Evolutionary conservation across 2,329 filamentous ascomycete genomes (phyloP).

Genomic region (Penicillium sp.): DNA sequence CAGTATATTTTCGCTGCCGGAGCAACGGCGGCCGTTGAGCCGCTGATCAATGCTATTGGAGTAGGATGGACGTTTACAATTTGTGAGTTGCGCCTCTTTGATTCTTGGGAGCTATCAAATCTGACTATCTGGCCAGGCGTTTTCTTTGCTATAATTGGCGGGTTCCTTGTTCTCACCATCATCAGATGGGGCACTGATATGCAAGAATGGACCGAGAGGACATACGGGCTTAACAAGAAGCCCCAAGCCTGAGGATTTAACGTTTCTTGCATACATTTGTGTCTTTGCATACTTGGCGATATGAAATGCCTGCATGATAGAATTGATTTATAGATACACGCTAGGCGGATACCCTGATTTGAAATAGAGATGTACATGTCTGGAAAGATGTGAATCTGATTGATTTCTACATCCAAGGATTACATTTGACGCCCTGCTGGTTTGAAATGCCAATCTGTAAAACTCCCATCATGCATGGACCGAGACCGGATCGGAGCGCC

Average conservation of each 20-base stretch:
- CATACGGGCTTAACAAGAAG: slow-evolving; percentile 21
- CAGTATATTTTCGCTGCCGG: slow-evolving; percentile 73
- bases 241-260: slow-evolving; percentile 1
- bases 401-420: background rate
- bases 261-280: slow-evolving; percentile 5
- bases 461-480: background rate
- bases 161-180: slow-evolving; percentile 29
- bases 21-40: slow-evolving; percentile 70
- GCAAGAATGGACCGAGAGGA: slow-evolving; percentile 36
- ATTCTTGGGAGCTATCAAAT: slow-evolving; percentile 26
- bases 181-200: slow-evolving; percentile 35
- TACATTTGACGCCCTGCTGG: background rate
- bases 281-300: slow-evolving; percentile 1
- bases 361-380: background rate
- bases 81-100: slow-evolving; percentile 40
- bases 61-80: slow-evolving; percentile 82
- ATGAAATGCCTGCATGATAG: slow-evolving; percentile 2
- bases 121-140: slow-evolving; percentile 26
- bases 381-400: too few relatives aligned
- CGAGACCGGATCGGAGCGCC: too few relatives aligned
- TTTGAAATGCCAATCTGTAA: background rate
- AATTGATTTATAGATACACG: background rate
- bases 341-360: background rate
- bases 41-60: slow-evolving; percentile 69
- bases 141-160: slow-evolving; percentile 30